These are phyloP conservation scores for Malassezia furfur DNA, from an alignment of 1,284 basidiomycete species.

Conservation along the genomic window DNA sequence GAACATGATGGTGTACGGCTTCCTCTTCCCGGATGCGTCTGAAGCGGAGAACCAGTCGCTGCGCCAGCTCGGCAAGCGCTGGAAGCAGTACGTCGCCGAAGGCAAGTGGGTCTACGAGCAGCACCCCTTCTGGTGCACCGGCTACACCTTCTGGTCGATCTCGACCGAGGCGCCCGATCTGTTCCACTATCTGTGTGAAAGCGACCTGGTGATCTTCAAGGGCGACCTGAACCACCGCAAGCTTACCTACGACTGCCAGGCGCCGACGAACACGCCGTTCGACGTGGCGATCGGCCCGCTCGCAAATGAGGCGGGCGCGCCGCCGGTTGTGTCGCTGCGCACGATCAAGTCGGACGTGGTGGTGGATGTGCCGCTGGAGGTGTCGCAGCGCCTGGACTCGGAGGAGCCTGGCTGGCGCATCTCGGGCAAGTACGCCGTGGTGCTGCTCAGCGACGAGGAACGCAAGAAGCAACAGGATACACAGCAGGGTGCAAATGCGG, in stretches of 20 bases:
- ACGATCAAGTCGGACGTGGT: constrained; percentile 56
- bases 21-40: constrained; percentile 63
- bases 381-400: constrained; percentile 60
- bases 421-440: constrained; percentile 64
- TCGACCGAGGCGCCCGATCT: constrained; percentile 65
- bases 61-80: constrained; percentile 68
- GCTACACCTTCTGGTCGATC: constrained; percentile 64
- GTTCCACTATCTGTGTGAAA: constrained; percentile 80
- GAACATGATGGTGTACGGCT: constrained; percentile 49
- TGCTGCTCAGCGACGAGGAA: constrained; percentile 25
- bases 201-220: constrained; percentile 91
- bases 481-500: neutral
- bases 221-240: constrained; percentile 83
- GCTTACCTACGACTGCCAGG: constrained; percentile 54
- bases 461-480: neutral
- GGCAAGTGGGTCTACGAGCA: constrained; percentile 92
- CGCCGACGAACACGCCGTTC: constrained; percentile 81
- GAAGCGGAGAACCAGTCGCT: constrained; percentile 75
- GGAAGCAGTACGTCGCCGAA: constrained; percentile 85
- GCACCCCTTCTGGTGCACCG: constrained; percentile 58
- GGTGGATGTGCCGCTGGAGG: constrained; percentile 62
- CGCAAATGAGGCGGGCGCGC: constrained; percentile 77
- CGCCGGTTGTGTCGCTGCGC: constrained; percentile 56
- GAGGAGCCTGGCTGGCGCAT: constrained; percentile 68
- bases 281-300: constrained; percentile 85